These are phyloP conservation scores for Zymoseptoria ardabiliae DNA, from an alignment of 2,329 filamentous ascomycete genomes.

Conservation along the genomic window DNA sequence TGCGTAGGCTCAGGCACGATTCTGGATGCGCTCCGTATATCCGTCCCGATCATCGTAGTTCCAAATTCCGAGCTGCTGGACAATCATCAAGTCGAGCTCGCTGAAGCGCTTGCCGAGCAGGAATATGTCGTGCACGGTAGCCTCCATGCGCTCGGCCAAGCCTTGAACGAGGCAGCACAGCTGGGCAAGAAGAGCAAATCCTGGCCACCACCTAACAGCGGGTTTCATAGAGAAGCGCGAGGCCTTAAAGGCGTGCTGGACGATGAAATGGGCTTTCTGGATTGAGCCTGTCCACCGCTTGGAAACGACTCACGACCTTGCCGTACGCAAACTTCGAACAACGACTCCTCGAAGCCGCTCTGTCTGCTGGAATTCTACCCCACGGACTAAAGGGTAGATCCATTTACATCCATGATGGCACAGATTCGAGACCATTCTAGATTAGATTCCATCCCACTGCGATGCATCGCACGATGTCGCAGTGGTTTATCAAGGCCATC, in stretches of 20 bases:
- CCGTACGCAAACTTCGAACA: background rate
- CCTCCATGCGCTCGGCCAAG: constrained; percentile 48
- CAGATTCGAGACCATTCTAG: too few species aligned
- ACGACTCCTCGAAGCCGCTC: background rate
- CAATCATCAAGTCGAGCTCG: constrained; percentile 87
- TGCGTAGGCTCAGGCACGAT: constrained; percentile 79
- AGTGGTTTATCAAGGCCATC: too few species aligned
- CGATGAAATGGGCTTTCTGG: constrained; percentile 51
- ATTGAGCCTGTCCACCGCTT: constrained; percentile 29
- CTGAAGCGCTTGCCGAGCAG: constrained; percentile 63
- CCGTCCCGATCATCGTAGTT: constrained; percentile 76
- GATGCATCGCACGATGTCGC: too few species aligned
- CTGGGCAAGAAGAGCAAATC: constrained; percentile 36
- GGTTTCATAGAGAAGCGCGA: constrained; percentile 33
- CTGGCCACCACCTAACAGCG: constrained; percentile 47
- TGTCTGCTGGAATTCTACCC: too few species aligned
- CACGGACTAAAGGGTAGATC: too few species aligned
- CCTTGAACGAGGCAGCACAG: constrained; percentile 43
- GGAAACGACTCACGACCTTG: background rate
- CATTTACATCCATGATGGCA: too few species aligned
- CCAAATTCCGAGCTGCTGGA: constrained; percentile 75
- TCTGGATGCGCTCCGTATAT: constrained; percentile 68
- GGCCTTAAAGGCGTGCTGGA: constrained; percentile 46
- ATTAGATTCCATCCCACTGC: too few species aligned
- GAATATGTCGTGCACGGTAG: constrained; percentile 70